These are phyloP conservation scores for Aspergillus sp. DNA, from an alignment of 2,329 filamentous ascomycete species.

Conservation along the genomic window DNA sequence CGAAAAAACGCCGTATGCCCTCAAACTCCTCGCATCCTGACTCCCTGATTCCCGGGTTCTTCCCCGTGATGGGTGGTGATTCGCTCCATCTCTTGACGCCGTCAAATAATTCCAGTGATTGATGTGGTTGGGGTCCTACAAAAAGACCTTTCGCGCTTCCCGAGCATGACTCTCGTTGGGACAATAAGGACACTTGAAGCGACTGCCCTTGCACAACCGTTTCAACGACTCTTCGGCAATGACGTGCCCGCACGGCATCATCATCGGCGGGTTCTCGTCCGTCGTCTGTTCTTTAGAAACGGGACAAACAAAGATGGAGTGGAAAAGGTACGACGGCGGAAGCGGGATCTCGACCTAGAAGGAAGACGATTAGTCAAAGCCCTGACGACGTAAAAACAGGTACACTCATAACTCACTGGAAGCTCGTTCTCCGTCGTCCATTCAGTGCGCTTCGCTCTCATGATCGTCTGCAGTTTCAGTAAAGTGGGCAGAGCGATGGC, in stretches of 20 bases:
- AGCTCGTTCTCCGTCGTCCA: constrained; percentile 93
- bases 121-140: constrained; percentile 44
- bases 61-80: constrained; percentile 7
- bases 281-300: constrained; percentile 97
- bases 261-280: constrained; percentile 90
- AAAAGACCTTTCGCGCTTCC: constrained; percentile 71
- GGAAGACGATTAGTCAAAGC: constrained; percentile 6
- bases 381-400: constrained; percentile 21
- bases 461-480: constrained; percentile 82
- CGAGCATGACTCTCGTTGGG: constrained; percentile 76
- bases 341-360: constrained; percentile 64
- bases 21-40: constrained; percentile 2
- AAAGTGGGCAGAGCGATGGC: constrained; percentile 86
- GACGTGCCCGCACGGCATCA: constrained; percentile 93
- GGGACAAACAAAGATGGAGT: constrained; percentile 96
- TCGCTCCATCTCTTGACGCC: constrained; percentile 3
- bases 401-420: constrained; percentile 62
- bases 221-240: constrained; percentile 82
- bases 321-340: constrained; percentile 69
- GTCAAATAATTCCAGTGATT: not conserved
- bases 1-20: not conserved
- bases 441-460: constrained; percentile 85
- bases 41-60: not conserved
- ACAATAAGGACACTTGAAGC: constrained; percentile 97
- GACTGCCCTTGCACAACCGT: constrained; percentile 71